Evolutionary conservation across 345 rosid genomes (phyloP).

Genomic region (Syzygium grande): DNA sequence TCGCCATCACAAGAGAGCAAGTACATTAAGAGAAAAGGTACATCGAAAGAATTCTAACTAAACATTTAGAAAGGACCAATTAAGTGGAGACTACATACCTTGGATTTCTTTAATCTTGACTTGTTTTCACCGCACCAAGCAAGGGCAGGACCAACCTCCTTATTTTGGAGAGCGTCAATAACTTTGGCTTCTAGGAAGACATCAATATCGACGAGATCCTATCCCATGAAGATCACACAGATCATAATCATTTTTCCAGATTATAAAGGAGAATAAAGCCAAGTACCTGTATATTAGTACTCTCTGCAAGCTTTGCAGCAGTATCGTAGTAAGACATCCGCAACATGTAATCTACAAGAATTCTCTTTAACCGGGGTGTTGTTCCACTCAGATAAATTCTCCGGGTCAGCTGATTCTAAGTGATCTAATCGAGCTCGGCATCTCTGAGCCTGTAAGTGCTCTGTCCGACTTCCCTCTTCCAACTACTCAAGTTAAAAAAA

Average conservation of each 20-base stretch:
- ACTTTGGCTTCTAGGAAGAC: constrained; percentile 87
- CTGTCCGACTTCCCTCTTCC: constrained; percentile 78
- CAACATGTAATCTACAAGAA: constrained; percentile 90
- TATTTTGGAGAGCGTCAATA: constrained; percentile 74
- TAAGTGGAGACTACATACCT: constrained; percentile 32
- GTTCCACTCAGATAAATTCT: constrained; percentile 67
- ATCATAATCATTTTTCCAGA: background rate
- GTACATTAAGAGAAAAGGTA: background rate
- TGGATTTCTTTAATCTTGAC: constrained; percentile 84
- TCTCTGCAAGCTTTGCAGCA: constrained; percentile 69
- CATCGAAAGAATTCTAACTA: background rate
- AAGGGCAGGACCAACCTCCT: constrained; percentile 78
- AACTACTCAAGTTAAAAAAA: constrained; percentile 26
- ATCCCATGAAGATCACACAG: constrained; percentile 5
- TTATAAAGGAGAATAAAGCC: background rate
- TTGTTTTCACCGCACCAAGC: constrained; percentile 93
- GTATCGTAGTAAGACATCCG: constrained; percentile 86
- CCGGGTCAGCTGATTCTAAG: constrained; percentile 73
- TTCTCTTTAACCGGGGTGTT: constrained; percentile 65
- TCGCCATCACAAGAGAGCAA: background rate
- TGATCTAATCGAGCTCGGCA: constrained; percentile 87
- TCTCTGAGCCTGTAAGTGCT: constrained; percentile 76
- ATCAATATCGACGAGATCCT: constrained; percentile 97
- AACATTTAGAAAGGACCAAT: background rate
- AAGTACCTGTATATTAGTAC: constrained; percentile 58